phyloP scores from a whole-genome alignment of 768 basidiomycete species.

The Mycena crocata region DNA sequence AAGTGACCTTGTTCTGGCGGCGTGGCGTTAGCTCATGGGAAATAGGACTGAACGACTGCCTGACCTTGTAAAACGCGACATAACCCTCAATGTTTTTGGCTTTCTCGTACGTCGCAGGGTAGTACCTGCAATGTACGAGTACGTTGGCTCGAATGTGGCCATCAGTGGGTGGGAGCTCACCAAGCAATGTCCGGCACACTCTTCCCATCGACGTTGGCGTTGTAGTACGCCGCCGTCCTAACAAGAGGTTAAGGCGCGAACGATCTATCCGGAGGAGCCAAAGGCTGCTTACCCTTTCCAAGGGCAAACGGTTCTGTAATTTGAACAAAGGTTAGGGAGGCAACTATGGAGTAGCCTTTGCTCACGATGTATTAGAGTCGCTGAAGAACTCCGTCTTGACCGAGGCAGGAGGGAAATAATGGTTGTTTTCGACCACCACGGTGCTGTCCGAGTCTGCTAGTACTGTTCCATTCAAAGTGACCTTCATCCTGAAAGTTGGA shows the following conservation, averaged over 20 bases:
- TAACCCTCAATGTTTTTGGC: constrained; percentile 73
- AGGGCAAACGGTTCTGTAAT: constrained; percentile 61
- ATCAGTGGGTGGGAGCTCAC: constrained; percentile 47
- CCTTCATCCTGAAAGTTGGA: constrained; percentile 55
- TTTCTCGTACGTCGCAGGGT: constrained; percentile 65
- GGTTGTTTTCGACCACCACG: constrained; percentile 71
- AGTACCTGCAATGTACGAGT: constrained; percentile 63
- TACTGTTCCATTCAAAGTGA: constrained; percentile 57
- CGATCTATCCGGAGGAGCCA: background rate
- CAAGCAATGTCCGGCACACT: constrained; percentile 72
- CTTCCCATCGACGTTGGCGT: constrained; percentile 61
- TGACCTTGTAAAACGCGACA: constrained; percentile 84
- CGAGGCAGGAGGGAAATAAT: constrained; percentile 76
- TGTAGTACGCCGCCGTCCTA: constrained; percentile 77
- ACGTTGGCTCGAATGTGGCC: background rate
- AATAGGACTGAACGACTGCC: background rate
- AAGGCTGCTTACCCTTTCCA: constrained; percentile 75
- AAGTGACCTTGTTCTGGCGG: constrained; percentile 52
- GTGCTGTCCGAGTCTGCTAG: constrained; percentile 72
- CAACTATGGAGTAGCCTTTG: constrained; percentile 3
- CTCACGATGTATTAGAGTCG: constrained; percentile 66
- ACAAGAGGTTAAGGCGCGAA: background rate
- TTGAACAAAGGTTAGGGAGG: background rate
- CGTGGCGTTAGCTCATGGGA: constrained; percentile 5
- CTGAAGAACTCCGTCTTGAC: constrained; percentile 59